Conservation (phyloP, 2,329 filamentous ascomycete genomes). For the Capronia coronata region DNA sequence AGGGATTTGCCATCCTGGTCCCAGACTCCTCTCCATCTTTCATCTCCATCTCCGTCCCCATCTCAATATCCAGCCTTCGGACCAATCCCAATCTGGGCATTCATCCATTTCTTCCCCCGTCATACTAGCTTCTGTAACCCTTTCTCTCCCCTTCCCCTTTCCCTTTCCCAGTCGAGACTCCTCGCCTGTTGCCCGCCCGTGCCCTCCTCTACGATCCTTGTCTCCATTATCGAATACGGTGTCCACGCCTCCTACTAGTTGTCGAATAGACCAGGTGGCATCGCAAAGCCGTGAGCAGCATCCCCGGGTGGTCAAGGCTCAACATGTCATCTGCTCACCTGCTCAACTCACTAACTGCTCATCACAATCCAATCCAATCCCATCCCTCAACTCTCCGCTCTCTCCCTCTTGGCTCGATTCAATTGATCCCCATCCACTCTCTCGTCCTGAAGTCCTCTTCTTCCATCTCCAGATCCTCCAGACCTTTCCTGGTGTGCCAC, state of each 20-base stretch:
- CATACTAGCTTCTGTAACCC: neutral
- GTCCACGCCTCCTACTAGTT: neutral
- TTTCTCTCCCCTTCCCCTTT: neutral
- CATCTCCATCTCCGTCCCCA: neutral
- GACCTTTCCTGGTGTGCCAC: neutral
- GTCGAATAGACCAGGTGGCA: too few relatives aligned
- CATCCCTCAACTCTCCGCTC: neutral
- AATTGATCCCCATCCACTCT: neutral
- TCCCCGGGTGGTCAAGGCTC: neutral
- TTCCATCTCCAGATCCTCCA: conserved; percentile 5
- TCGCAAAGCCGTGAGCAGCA: too few relatives aligned
- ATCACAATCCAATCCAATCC: neutral
- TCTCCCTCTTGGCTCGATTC: neutral
- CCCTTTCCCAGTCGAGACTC: neutral
- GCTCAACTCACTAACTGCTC: neutral
- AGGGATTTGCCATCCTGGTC: too few relatives aligned
- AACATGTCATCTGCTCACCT: conserved; percentile 10
- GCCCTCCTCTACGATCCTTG: neutral
- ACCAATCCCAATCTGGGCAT: too few relatives aligned
- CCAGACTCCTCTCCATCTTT: too few relatives aligned
- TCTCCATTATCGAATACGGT: neutral
- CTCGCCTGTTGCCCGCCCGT: neutral
- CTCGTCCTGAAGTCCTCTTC: neutral
- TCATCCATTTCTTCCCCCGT: neutral
- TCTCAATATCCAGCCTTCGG: neutral